These are phyloP conservation scores for Rhododendron griersonianum DNA, from an alignment of 148 eudicot species.

Conservation along the genomic window DNA sequence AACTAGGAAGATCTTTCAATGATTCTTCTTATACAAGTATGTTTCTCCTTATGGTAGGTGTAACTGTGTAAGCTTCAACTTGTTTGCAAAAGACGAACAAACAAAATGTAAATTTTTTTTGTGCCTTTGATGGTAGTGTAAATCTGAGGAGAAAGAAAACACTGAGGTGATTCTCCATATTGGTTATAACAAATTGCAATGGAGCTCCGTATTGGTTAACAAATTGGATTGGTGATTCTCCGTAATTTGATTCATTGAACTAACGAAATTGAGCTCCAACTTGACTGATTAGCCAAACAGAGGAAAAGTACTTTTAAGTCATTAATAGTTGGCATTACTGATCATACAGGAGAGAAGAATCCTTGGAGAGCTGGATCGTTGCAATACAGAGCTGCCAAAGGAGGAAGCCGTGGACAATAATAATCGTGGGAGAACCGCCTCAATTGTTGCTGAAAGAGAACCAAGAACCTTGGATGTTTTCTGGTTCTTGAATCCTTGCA, in stretches of 20 bases:
- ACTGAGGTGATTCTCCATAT: background rate
- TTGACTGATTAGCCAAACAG: background rate
- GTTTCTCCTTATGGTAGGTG: too few relatives aligned
- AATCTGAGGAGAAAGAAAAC: background rate
- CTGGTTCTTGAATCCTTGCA: conserved; percentile 96
- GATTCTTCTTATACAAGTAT: too few relatives aligned
- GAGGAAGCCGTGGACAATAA: conserved; percentile 27
- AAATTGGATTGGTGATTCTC: too few relatives aligned
- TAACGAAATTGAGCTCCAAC: background rate
- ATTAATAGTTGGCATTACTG: background rate
- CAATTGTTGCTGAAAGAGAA: conserved; percentile 41
- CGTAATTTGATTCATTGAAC: too few relatives aligned
- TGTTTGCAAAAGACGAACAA: too few relatives aligned
- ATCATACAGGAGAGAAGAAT: conserved; percentile 51
- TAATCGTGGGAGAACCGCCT: conserved; percentile 14
- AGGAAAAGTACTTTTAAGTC: background rate
- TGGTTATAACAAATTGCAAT: too few relatives aligned
- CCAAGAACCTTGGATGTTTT: conserved; percentile 68
- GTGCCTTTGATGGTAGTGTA: too few relatives aligned
- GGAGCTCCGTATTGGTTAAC: too few relatives aligned
- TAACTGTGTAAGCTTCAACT: too few relatives aligned
- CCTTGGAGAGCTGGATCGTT: conserved; percentile 43
- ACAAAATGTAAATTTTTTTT: too few relatives aligned
- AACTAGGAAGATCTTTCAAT: too few relatives aligned
- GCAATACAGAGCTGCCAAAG: conserved; percentile 18